Conservation (phyloP, 2,329 filamentous ascomycete species). For the Mollisia scopiformis region DNA sequence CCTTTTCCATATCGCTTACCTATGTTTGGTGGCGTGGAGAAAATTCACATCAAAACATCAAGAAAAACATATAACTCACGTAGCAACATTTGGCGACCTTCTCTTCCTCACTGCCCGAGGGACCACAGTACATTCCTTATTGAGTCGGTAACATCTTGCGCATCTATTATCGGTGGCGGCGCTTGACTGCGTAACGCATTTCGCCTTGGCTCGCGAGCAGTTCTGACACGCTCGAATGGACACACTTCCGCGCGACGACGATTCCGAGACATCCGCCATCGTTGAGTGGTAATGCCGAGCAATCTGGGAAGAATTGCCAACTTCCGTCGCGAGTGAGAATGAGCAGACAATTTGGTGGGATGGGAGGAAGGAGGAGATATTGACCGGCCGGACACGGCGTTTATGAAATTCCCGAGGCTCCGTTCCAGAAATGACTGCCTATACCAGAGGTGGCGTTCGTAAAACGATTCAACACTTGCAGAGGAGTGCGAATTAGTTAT, state of each 20-base stretch:
- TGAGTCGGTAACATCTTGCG: conserved; percentile 27
- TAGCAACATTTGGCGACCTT: conserved; percentile 23
- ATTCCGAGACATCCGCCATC: not conserved
- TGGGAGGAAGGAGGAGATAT: not conserved
- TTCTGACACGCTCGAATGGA: not conserved
- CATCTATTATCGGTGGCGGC: conserved; percentile 10
- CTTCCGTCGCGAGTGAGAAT: not conserved
- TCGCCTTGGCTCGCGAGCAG: conserved; percentile 23
- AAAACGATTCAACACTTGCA: too few relatives aligned
- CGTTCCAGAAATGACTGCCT: too few relatives aligned
- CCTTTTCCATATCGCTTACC: too few relatives aligned
- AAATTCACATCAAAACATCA: too few relatives aligned
- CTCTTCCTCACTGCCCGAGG: conserved; percentile 23
- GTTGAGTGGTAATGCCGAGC: not conserved
- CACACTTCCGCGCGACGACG: not conserved
- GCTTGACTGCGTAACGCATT: conserved; percentile 22
- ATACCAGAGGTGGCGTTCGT: too few relatives aligned
- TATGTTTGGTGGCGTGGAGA: too few relatives aligned
- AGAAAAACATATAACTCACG: conserved; percentile 11
- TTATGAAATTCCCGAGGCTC: not conserved
- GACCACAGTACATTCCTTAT: conserved; percentile 23
- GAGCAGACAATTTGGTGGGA: not conserved
- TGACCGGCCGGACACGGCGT: not conserved
- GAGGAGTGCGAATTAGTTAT: too few relatives aligned
- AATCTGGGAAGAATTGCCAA: not conserved